Percentiles rank a stretch among this genome's conserved stretches.
These are phyloP conservation scores for Solanum chiquidenum DNA, from an alignment of 257 asterid genomes.

Conservation along the genomic window DNA sequence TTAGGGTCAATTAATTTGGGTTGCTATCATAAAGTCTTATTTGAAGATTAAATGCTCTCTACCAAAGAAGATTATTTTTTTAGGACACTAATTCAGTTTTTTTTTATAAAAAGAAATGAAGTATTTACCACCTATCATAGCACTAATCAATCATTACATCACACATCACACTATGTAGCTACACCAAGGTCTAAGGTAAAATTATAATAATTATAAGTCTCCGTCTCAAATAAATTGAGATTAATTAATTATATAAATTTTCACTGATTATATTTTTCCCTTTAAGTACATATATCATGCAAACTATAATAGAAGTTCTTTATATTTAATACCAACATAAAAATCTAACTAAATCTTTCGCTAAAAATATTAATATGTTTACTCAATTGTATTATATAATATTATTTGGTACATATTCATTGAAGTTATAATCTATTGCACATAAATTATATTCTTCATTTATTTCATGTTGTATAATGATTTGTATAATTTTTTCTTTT, in stretches of 20 bases:
- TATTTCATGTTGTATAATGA: no score
- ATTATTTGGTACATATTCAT: no score
- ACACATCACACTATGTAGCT: not conserved
- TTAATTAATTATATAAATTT: not conserved
- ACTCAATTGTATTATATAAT: not conserved
- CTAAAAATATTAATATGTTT: not conserved
- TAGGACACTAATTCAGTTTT: not conserved
- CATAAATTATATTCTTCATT: no score
- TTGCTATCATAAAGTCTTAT: not conserved
- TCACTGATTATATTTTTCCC: not conserved
- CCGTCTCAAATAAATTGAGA: not conserved
- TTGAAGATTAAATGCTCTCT: not conserved
- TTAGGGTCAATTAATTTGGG: not conserved
- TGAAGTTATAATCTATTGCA: no score
- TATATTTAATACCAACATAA: not conserved
- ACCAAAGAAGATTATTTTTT: not conserved
- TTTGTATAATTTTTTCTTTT: no score
- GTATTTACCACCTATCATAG: not conserved
- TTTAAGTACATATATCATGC: not conserved
- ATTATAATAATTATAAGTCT: fast-evolving
- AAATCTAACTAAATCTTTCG: not conserved
- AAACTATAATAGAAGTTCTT: not conserved
- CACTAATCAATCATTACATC: not conserved
- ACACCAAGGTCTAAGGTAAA: not conserved
- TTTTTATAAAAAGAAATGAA: not conserved